phyloP scores from a whole-genome alignment of 2,329 filamentous ascomycete genomes.

The Aspergillus transmontanensis region DNA sequence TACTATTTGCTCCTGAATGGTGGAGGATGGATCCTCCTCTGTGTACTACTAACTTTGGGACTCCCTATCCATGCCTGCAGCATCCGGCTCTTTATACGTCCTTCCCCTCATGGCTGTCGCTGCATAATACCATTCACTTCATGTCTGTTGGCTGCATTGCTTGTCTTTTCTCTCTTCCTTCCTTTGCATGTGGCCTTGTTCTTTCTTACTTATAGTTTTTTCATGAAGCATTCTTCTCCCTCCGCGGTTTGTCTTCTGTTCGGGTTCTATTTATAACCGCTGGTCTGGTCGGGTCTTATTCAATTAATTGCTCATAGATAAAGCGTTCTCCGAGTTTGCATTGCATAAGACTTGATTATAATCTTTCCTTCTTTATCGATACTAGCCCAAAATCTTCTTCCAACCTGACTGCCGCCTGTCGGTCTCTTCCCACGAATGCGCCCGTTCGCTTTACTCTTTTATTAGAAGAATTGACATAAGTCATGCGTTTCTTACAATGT shows the following conservation, averaged over 20 bases:
- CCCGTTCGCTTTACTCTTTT: background rate
- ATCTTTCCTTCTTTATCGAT: background rate
- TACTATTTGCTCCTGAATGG: background rate
- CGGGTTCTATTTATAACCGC: background rate
- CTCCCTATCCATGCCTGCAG: background rate
- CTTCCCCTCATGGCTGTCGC: background rate
- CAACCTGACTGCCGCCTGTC: background rate
- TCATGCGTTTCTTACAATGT: constrained; percentile 43
- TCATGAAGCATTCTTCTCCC: background rate
- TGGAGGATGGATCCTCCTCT: background rate
- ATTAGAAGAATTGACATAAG: constrained; percentile 18
- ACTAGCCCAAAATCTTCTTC: background rate
- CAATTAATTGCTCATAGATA: background rate
- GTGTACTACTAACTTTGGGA: background rate
- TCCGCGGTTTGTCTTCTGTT: background rate
- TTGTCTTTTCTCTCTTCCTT: background rate
- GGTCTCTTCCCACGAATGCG: constrained; percentile 11
- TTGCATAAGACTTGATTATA: background rate
- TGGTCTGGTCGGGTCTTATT: background rate
- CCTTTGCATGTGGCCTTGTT: background rate
- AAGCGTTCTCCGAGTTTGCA: too few relatives aligned
- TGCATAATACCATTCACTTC: background rate
- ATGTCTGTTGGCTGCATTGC: background rate
- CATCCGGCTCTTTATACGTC: background rate
- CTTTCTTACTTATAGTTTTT: background rate